Conservation (phyloP, 1,284 basidiomycete species). For the Phaffia rhodozyma region DNA sequence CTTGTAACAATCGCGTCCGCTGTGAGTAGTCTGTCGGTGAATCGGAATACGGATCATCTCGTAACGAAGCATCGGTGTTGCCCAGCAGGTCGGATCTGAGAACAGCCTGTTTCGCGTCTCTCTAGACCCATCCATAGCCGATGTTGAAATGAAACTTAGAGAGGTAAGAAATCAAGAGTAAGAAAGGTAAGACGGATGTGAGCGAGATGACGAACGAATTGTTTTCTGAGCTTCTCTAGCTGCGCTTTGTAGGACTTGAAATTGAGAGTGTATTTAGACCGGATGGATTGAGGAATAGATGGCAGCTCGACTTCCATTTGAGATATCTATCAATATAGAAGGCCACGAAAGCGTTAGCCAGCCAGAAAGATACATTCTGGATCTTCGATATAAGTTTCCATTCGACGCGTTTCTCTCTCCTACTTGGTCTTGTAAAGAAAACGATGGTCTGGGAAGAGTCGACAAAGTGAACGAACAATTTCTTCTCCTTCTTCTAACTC, state of each 20-base stretch:
- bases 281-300: slow-evolving; percentile 76
- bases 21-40: slow-evolving; percentile 40
- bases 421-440: neutral
- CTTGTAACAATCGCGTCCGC: slow-evolving; percentile 62
- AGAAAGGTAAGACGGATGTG: neutral
- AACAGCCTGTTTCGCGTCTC: slow-evolving; percentile 33
- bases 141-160: too few species aligned
- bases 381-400: neutral
- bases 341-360: neutral
- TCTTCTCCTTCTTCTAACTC: slow-evolving; percentile 98
- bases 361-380: neutral
- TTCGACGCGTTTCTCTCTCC: neutral
- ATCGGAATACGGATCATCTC: slow-evolving; percentile 60
- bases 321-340: slow-evolving; percentile 50
- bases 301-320: slow-evolving; percentile 99
- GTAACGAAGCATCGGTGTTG: slow-evolving; percentile 41
- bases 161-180: neutral
- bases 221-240: slow-evolving; percentile 64
- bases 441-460: slow-evolving; percentile 22
- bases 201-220: slow-evolving; percentile 37
- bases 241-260: slow-evolving; percentile 59
- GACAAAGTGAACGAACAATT: slow-evolving; percentile 48
- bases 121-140: too few species aligned
- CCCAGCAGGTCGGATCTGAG: slow-evolving; percentile 37
- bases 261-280: slow-evolving; percentile 58